Percentiles rank a stretch among this genome's conserved stretches.
Conservation (phyloP, 2,329 filamentous ascomycete genomes). For the Nakataea oryzae region DNA sequence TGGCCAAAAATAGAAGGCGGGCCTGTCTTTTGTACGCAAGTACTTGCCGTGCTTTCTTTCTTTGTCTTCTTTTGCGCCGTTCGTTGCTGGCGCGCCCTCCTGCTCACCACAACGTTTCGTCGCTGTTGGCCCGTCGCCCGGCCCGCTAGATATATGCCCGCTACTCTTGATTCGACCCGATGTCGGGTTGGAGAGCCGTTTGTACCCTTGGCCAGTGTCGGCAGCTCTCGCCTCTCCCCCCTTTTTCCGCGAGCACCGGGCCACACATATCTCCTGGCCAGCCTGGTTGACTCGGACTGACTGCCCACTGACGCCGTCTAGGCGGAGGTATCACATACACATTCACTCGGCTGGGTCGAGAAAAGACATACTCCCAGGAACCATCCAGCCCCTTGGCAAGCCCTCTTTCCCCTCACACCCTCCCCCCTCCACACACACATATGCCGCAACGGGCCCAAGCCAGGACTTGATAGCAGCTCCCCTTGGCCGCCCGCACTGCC, state of each 20-base stretch:
- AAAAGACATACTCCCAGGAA: neutral
- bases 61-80: neutral
- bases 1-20: neutral
- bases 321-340: no score
- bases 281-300: no score
- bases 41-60: neutral
- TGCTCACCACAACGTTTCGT: neutral
- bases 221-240: neutral
- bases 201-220: neutral
- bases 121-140: neutral
- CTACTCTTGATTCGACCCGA: neutral
- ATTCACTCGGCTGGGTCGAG: neutral
- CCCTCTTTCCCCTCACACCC: neutral
- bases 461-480: neutral
- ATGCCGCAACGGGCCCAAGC: no score
- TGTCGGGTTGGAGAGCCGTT: neutral
- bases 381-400: neutral
- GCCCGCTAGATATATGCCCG: neutral
- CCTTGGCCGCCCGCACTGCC: neutral
- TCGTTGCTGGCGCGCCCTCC: neutral
- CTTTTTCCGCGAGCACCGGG: no score
- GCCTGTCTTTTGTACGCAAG: neutral
- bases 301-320: no score
- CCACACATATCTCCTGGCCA: neutral
- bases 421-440: no score